Evolutionary conservation across 208 protist genomes (phyloP).

Genomic region (Trypanosoma rangeli): DNA sequence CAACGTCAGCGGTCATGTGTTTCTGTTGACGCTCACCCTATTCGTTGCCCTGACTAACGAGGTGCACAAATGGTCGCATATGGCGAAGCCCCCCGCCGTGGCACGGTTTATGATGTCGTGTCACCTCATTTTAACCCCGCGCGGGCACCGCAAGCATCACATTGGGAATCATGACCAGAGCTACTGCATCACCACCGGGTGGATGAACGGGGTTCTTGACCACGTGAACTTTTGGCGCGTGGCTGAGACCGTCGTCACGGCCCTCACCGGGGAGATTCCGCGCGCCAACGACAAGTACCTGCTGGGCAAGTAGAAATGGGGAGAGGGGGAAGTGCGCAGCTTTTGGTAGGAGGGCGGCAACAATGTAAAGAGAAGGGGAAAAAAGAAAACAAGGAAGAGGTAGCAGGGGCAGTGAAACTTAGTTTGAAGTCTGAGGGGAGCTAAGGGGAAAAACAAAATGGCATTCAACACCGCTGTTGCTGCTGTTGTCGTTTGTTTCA

Average conservation of each 20-base stretch:
- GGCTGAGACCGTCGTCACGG: slow-evolving; percentile 77
- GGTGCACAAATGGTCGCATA: slow-evolving; percentile 95
- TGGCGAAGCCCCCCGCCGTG: slow-evolving; percentile 52
- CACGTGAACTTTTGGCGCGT: slow-evolving; percentile 89
- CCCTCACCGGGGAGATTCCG: slow-evolving; percentile 76
- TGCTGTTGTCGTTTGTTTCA: too few relatives aligned
- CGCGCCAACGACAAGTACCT: slow-evolving; percentile 80
- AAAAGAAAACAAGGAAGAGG: neutral
- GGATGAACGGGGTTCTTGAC: slow-evolving; percentile 91
- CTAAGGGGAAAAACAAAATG: neutral
- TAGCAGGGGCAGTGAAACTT: neutral
- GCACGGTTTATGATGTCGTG: slow-evolving; percentile 70
- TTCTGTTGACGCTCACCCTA: slow-evolving; percentile 70
- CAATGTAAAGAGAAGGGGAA: neutral
- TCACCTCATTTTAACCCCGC: slow-evolving; percentile 81
- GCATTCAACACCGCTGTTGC: too few relatives aligned
- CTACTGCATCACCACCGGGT: slow-evolving; percentile 97
- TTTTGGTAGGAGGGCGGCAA: too few relatives aligned
- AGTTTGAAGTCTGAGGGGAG: neutral
- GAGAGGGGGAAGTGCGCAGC: too few relatives aligned
- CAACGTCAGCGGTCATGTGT: slow-evolving; percentile 71
- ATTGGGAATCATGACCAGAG: slow-evolving; percentile 87
- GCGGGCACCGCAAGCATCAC: slow-evolving; percentile 90
- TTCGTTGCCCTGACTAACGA: slow-evolving; percentile 92
- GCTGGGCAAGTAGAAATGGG: slow-evolving; percentile 54